These are phyloP conservation scores for Neurospora sp. DNA, from an alignment of 2,329 filamentous ascomycete genomes.

Conservation along the genomic window DNA sequence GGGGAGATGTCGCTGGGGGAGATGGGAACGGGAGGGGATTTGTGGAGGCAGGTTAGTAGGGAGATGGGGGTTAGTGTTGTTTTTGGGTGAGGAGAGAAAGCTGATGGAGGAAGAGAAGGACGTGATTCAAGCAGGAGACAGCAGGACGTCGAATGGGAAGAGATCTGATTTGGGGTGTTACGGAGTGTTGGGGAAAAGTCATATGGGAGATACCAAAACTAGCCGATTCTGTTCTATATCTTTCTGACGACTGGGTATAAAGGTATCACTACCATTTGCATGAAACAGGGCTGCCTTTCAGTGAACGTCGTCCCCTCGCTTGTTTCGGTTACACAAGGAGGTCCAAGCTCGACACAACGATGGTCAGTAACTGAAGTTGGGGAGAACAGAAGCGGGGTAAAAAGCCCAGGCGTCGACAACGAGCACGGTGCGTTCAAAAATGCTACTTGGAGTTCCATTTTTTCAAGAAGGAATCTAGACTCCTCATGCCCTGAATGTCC, in stretches of 20 bases:
- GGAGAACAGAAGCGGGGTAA: neutral
- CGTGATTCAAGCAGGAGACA: too few species aligned
- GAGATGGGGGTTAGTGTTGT: constrained; percentile 51
- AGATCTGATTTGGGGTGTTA: neutral
- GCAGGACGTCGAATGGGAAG: too few species aligned
- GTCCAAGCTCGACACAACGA: neutral
- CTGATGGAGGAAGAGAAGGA: too few species aligned
- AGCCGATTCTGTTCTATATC: neutral
- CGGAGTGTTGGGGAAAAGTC: neutral
- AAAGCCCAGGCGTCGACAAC: neutral
- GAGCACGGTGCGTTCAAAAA: neutral
- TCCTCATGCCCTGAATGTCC: neutral
- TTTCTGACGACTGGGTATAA: neutral
- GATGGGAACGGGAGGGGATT: constrained; percentile 22
- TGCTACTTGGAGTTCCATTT: neutral
- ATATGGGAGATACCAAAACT: neutral
- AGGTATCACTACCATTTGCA: neutral
- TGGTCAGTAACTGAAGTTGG: neutral
- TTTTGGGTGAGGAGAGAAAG: constrained; percentile 35
- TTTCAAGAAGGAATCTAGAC: neutral
- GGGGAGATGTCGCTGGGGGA: neutral
- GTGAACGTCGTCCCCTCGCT: neutral
- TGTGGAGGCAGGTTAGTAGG: constrained; percentile 47
- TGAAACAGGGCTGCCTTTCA: neutral
- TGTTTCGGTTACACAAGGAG: neutral